Evolutionary conservation across 768 basidiomycete genomes (phyloP).

Genomic region (Obba rivulosa): DNA sequence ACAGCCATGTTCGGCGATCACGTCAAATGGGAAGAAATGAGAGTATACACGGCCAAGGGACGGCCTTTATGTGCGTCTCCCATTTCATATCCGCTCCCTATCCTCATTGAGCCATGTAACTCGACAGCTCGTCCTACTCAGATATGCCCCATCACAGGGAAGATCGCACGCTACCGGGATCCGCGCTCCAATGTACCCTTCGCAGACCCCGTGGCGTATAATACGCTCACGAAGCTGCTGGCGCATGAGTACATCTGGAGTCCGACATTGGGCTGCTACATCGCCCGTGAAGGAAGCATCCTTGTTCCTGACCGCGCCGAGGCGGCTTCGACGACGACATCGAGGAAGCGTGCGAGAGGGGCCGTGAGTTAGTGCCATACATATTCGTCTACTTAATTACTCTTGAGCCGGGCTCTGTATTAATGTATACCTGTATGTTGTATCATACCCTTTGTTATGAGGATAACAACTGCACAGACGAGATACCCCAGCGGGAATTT

Average conservation of each 20-base stretch:
- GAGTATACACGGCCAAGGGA: constrained; percentile 58
- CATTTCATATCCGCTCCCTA: background rate
- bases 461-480: too few species aligned
- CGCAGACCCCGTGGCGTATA: constrained; percentile 62
- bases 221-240: constrained; percentile 54
- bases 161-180: constrained; percentile 71
- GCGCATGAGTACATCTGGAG: constrained; percentile 70
- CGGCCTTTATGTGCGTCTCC: constrained; percentile 51
- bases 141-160: constrained; percentile 76
- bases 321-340: background rate
- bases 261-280: constrained; percentile 37
- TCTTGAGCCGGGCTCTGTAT: too few species aligned
- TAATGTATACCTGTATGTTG: too few species aligned
- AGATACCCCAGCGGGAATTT: too few species aligned
- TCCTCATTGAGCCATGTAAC: background rate
- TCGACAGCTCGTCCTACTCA: constrained; percentile 56
- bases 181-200: constrained; percentile 78
- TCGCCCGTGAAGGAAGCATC: constrained; percentile 19
- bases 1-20: constrained; percentile 80
- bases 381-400: too few species aligned
- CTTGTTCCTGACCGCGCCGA: constrained; percentile 1
- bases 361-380: too few species aligned
- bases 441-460: too few species aligned
- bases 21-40: constrained; percentile 71
- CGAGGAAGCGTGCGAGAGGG: background rate